Base-by-base conservation (phyloP, 2,329 filamentous ascomycete genomes). In the Geoglossum cookeanum region DNA sequence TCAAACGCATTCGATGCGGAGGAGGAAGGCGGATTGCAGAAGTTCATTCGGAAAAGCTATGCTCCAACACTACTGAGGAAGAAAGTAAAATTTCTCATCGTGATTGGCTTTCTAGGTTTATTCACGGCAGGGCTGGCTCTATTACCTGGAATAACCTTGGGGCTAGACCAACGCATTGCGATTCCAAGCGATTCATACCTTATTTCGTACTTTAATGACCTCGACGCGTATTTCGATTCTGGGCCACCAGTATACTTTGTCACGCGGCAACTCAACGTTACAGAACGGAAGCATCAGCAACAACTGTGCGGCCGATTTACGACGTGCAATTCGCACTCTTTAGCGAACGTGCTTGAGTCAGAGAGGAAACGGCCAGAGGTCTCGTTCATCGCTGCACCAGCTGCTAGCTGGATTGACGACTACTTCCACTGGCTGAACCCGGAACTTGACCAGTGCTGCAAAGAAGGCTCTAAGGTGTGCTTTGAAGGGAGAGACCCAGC, bases 211-310 rank as follows among this genome's bases (percentile, higher is more conserved):
- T 98, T 98, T 71, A 89, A 97, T 65, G 92, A 98, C 67, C 74
- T 98, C 33, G 94, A 96, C 68, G 81, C 82, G 59, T 98, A 98
- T 67, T 85, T 97, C 64, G 86, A 90, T 60, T 83, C 83, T 15
- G 94, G 92, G 0, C 91, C 92, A 54, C 92, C 92, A 0, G 89
- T 98, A 6, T 98, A 97, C 69, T 98, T 98, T 68, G 88, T 98
- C 51, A 88, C 90, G 2, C 81, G 83, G 22, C 79, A 85, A 54
- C 75, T 92, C 49, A 92, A 97, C 63, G 77, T 83, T 15, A 94
- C 91, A 0, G 72, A 85, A 60, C 78, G 88, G 35, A 66, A 72
- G 37, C 79, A 87, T 60, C 94, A 98, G 68, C 84, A 86, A 66
- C 81, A 94, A 60, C 76, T 98, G 3, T 98, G 92, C 69, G 89